Base-by-base conservation (phyloP, 805 yeast species). In the Yarrowia sp. region DNA sequence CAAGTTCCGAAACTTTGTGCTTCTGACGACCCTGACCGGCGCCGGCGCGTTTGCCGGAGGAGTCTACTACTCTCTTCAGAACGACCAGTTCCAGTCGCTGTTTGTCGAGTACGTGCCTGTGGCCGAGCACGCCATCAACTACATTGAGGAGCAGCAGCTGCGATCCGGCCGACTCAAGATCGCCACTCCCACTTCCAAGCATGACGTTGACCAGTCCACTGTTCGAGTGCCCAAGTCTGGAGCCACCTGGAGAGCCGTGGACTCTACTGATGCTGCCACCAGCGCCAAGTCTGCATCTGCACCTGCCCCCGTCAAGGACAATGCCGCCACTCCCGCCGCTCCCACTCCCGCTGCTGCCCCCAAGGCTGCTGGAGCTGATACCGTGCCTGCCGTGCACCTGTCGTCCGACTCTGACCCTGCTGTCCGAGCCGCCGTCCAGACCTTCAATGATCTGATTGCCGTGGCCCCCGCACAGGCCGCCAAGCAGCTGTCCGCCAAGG, bases 91-190 rank as follows among this genome's bases (percentile, higher is more conserved):
- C 72, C 86, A 84, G 69, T 90, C 87, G 69, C 68, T 79, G 51
- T 87, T 86, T 74, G 79, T 85, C 22, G 86, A 86, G 68, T 82
- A 82, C 66, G 83, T 87, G 50, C 95, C 95, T 17, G 79, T 81
- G 60, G 89, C 86, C 42, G 88, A 85, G 69, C 74, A 75, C 22
- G 75, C 83, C 35, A 80, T 87, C 35, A 83, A 84, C 63, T 70
- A 73, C 8, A 77, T 82, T 62, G 89, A 86, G 68, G 79, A 76
- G 66, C 68, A 69, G 35, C 73, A 72, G 66, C 74, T 73, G 69
- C 69, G 51, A 47, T 66, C 28, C 53, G 66, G 42, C 66, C 39
- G 61, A 11, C 55, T 32, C 22, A 45, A 38, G 57, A 66, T 22
- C 36, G 44, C 47, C 36, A 36, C 44, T 28, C 60, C 50, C 14